A percentile compares a stretch with the other conserved stretches of the same genome.
Conservation (phyloP, 768 basidiomycete genomes). For the Mycena pura region DNA sequence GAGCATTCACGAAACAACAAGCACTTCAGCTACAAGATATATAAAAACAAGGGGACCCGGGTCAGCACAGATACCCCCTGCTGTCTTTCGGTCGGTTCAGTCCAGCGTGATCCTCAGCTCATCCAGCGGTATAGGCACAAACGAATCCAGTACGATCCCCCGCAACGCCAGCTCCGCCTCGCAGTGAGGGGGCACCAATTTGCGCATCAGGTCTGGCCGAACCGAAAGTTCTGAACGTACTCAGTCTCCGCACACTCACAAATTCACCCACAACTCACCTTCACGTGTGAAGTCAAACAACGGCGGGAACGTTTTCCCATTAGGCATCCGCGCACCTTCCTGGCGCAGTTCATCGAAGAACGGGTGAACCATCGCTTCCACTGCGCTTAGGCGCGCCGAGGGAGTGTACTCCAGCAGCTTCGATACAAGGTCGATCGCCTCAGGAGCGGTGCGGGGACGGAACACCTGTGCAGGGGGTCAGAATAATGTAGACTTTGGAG, state of each 20-base stretch:
- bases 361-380: constrained; percentile 91
- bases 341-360: constrained; percentile 97
- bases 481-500: too few species aligned
- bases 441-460: constrained; percentile 93
- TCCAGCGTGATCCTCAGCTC: constrained; percentile 94
- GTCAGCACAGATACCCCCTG: constrained; percentile 30
- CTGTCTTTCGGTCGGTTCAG: constrained; percentile 48
- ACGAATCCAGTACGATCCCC: constrained; percentile 86
- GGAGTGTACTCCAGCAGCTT: constrained; percentile 99
- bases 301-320: constrained; percentile 93
- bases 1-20: neutral
- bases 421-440: constrained; percentile 95
- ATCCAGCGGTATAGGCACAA: constrained; percentile 97
- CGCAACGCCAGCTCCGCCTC: constrained; percentile 89
- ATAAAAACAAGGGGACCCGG: constrained; percentile 28
- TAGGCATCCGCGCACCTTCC: constrained; percentile 94
- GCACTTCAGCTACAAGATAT: constrained; percentile 25
- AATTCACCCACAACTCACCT: constrained; percentile 58
- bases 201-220: constrained; percentile 91
- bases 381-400: constrained; percentile 84
- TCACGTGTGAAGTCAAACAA: constrained; percentile 97
- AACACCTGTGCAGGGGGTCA: constrained; percentile 86
- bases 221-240: constrained; percentile 84
- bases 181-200: constrained; percentile 89
- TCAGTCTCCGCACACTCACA: neutral